Evolutionary conservation across 1,284 basidiomycete species (phyloP), one percentile per base, ranked within the genome.

Genomic region (Irpex sp.): DNA sequence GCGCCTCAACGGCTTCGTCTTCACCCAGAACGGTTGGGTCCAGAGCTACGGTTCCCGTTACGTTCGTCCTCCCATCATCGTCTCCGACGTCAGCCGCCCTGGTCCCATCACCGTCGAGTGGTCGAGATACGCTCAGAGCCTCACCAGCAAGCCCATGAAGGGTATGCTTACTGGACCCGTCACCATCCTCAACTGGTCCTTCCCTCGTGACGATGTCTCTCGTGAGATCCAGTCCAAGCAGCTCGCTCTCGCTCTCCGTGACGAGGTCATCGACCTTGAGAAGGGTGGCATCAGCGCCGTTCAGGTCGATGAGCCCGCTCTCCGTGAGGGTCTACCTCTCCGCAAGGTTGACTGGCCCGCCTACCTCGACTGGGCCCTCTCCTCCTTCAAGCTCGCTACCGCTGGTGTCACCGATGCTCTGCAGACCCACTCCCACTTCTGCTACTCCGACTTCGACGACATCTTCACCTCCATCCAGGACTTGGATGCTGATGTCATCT

Each of bases 111-210:
- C 97, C 71, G 96, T 99, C 73, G 89, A 89, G 77, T 99, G 97
- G 97, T 95, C 92, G 68, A 87, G 88, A 74, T 99, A 97, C 79
- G 97, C 97, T 64, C 97, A 99, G 84, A 95, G 93, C 77, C 76
- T 98, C 70, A 94, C 96, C 71, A 81, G 88, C 77, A 92, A 90
- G 79, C 95, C 97, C 73, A 97, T 99, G 94, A 99, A 99, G 91
- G 97, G 97, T 71, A 99, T 99, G 97, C 83, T 95, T 67, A 97
- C 97, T 66, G 95, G 96, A 67, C 94, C 94, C 36, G 94, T 96
- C 74, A 95, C 94, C 69, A 98, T 99, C 80, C 88, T 99, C 78
- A 98, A 98, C 87, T 99, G 97, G 97, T 99, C 97, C 51, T 99
- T 99, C 97, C 97, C 97, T 73, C 97, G 97, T 81, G 95, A 94